Conservation (phyloP, 768 basidiomycete genomes). For the Grammothele lineata region DNA sequence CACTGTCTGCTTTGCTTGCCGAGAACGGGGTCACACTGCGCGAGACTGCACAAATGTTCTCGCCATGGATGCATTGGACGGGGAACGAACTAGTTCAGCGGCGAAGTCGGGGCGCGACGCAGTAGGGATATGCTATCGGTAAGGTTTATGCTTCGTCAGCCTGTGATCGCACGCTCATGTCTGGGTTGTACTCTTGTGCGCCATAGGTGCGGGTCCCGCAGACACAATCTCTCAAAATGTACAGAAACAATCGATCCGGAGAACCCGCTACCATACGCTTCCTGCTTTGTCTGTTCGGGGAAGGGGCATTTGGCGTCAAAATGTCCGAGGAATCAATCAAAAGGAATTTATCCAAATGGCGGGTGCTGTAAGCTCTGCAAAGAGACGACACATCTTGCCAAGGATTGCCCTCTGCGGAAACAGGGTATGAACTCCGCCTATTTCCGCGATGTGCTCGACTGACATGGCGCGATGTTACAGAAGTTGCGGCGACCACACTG, state of each 20-base stretch:
- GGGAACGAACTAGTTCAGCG: constrained; percentile 20
- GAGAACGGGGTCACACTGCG: constrained; percentile 79
- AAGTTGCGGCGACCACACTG: constrained; percentile 35
- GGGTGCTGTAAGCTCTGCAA: constrained; percentile 89
- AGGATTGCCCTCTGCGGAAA: constrained; percentile 68
- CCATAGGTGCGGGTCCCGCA: constrained; percentile 73
- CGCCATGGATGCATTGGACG: constrained; percentile 19
- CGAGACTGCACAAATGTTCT: constrained; percentile 64
- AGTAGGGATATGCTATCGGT: constrained; percentile 55
- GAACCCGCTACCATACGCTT: constrained; percentile 80
- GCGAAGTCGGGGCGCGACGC: constrained; percentile 49
- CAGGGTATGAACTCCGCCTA: constrained; percentile 47
- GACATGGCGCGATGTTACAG: constrained; percentile 15
- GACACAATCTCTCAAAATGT: constrained; percentile 78
- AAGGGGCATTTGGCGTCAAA: constrained; percentile 83
- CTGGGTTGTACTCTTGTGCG: background rate
- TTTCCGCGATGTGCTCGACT: background rate
- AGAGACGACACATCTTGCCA: constrained; percentile 80
- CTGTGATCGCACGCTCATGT: no score
- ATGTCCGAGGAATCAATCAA: constrained; percentile 76
- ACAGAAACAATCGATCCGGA: constrained; percentile 54
- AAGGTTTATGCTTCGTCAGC: background rate
- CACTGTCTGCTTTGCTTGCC: constrained; percentile 85
- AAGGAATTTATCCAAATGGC: constrained; percentile 87
- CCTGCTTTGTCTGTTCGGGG: constrained; percentile 84